Base-by-base conservation (phyloP, 352 stramenopile species). In the Pythium folliculosum region DNA sequence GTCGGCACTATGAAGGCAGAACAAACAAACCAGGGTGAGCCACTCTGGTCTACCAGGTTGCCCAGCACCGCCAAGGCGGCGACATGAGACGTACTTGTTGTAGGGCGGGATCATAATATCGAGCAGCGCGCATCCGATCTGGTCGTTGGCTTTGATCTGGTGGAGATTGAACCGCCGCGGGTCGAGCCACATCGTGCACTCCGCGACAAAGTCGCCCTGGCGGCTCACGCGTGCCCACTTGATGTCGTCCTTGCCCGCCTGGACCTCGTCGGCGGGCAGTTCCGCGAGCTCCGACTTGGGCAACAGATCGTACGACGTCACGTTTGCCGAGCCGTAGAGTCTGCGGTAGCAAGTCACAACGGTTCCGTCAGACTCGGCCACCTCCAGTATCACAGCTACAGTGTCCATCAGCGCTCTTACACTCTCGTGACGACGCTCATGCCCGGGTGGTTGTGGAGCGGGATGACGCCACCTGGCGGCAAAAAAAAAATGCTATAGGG, bases 41-140 rank as follows among this genome's bases (percentile, higher is more conserved):
- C n/a, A n/a, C n/a, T n/a, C n/a, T 16, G 17, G 43, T n/a, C 40
- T 37, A 17, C 17, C 40, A 47, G 19, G 40, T 22, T 13, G 8
- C 3, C 6, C 40, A 47, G 13, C 6, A 47, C 10, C 1, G 35
- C 8, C 8, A 7, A 40, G 30, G 14, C n/a, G 23, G 13, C 5
- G 12, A 5, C 14, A 40, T 5, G 35, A 7, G 32, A 44, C 77
- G 62, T 76, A 91, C 83, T 92, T 92, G 72, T 94, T 82, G 75
- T 94, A 94, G 13, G 86, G 86, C n/a, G 86, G 86, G 35, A 94
- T 82, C 84, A 92, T 94, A 56, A 94, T 86, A 47, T 94, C 86
- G 38, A 94, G 71, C 53, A 94, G 67, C 13, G 86, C 86, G 59
- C 86, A 94, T 8, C 86, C 86, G 51, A 90, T 90, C 8, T 82